phyloP scores from a whole-genome alignment of 192 early-diverging fungal species.

The Umbelopsis vinacea region DNA sequence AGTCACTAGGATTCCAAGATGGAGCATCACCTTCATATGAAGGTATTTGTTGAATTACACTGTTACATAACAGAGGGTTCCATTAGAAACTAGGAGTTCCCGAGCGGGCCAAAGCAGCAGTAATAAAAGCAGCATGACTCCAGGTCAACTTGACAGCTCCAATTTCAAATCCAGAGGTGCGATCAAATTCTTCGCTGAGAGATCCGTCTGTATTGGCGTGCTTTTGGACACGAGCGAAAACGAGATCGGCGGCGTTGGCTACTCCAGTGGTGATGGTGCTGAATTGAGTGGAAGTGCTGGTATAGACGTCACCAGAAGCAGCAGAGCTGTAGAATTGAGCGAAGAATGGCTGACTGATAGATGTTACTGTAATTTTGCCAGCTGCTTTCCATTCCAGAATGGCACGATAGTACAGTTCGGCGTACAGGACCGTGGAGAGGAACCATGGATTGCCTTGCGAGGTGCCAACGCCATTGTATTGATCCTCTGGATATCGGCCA shows the following conservation, averaged over 20 bases:
- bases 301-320: slow-evolving; percentile 19
- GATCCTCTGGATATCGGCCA: slow-evolving; percentile 80
- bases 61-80: too few relatives aligned
- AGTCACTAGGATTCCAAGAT: too few relatives aligned
- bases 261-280: slow-evolving; percentile 41
- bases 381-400: slow-evolving; percentile 33
- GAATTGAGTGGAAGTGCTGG: slow-evolving; percentile 23
- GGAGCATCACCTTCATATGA: too few relatives aligned
- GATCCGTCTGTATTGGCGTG: slow-evolving; percentile 56
- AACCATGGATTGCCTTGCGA: slow-evolving; percentile 79
- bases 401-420: slow-evolving; percentile 68
- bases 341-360: slow-evolving; percentile 45
- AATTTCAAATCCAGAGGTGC: slow-evolving; percentile 53
- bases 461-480: slow-evolving; percentile 67
- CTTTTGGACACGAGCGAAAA: slow-evolving; percentile 55
- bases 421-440: slow-evolving; percentile 60
- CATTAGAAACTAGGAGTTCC: slow-evolving; percentile 25
- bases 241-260: slow-evolving; percentile 56
- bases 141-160: slow-evolving; percentile 76
- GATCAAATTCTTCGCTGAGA: slow-evolving; percentile 70
- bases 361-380: slow-evolving; percentile 38
- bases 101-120: slow-evolving; percentile 35
- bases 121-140: slow-evolving; percentile 67
- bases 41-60: too few relatives aligned
- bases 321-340: slow-evolving; percentile 33